Conservation (phyloP, 257 asterid genomes). For the Nicotiana otophora region DNA sequence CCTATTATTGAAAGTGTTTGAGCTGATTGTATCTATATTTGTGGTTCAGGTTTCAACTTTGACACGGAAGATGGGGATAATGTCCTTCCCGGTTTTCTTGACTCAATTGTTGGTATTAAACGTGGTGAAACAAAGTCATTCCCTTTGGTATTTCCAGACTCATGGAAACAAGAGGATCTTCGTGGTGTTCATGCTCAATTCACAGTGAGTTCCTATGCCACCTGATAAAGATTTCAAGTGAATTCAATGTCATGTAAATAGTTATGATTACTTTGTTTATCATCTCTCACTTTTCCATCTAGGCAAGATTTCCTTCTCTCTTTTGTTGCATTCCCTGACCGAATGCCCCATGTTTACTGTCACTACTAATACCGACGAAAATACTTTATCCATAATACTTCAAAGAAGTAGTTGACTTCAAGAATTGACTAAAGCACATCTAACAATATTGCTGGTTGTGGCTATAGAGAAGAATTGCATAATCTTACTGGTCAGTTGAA, state of each 20-base stretch:
- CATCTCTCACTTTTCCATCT: background rate
- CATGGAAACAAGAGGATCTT: constrained; percentile 89
- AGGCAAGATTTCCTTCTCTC: background rate
- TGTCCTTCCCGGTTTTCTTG: constrained; percentile 79
- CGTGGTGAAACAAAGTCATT: constrained; percentile 73
- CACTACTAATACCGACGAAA: background rate
- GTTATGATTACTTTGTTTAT: background rate
- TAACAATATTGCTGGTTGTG: no score
- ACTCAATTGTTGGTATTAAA: constrained; percentile 57
- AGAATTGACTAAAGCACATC: no score
- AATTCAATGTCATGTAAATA: background rate
- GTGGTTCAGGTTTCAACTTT: constrained; percentile 74
- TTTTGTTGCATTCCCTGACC: background rate
- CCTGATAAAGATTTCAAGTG: background rate
- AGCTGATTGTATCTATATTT: constrained; percentile 4
- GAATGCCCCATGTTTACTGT: background rate
- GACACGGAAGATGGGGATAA: constrained; percentile 90
- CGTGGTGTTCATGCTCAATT: constrained; percentile 84
- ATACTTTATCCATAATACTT: no score
- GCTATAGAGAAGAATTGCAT: background rate
- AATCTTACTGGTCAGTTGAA: background rate
- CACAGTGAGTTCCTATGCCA: constrained; percentile 46
- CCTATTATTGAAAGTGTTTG: background rate
- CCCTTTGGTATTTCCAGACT: constrained; percentile 79
- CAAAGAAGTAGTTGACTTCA: no score